Evolutionary conservation across 1,139 yeast genomes (phyloP), one percentile per base, ranked within the genome.

Genomic region (Scheffersomyces titani): DNA sequence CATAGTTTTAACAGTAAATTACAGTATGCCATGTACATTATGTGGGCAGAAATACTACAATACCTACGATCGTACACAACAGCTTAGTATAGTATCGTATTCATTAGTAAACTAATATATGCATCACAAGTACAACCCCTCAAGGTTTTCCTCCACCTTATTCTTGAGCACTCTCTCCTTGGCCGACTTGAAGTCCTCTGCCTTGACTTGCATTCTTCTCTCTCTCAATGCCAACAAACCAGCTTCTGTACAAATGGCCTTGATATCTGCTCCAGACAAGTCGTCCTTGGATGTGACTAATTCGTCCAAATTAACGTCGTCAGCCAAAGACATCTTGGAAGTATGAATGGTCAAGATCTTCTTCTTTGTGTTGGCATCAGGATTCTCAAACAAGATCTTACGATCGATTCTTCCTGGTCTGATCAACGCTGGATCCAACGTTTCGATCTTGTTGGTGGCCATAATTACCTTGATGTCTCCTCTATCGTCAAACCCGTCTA

Each of bases 371-470:
- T 88, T 82, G 54, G 96, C 86, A 72, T 94, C 99, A 20, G 99
- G 99, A 71, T 90, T 92, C 76, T 94, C 98, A 76, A 96, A 96
- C 69, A 93, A 80, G 69, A 96, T 96, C 81, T 96, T 96, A 70
- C 99, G 86, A 75, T 96, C 99, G 70, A 96, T 94, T 83, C 99
- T 89, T 52, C 99, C 99, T 0, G 99, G 99, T 76, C 99, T 88
- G 66, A 96, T 92, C 70, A 94, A 84, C 6, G 99, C 99, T 6
- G 99, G 99, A 74, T 96, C 99, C 67, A 96, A 83, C 30, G 92
- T 85, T 74, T 94, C 99, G 66, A 94, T 93, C 72, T 89, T 93
- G 76, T 96, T 96, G 19, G 99, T 96, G 20, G 99, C 99, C 99
- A 96, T 94, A 62, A 96, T 92, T 50, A 96, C 99, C 80, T 96